phyloP scores from a whole-genome alignment of 495 filamentous ascomycete species.

The Filosporella fistucella region DNA sequence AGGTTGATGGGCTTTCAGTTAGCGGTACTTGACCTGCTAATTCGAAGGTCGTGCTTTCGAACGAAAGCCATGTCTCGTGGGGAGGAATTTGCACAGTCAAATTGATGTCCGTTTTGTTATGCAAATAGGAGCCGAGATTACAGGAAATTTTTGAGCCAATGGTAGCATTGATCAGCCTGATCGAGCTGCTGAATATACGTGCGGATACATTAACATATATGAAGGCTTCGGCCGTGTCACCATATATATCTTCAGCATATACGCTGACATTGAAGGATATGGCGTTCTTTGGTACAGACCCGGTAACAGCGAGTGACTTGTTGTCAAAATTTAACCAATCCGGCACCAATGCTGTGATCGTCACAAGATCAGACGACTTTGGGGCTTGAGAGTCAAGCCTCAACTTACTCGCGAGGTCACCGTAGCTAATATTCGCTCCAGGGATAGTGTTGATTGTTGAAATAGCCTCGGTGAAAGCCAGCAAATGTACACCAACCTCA shows the following conservation, averaged over 20 bases:
- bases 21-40: no score
- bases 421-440: constrained; percentile 51
- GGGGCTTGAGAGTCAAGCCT: constrained; percentile 58
- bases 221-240: constrained; percentile 59
- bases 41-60: no score
- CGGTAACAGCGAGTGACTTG: constrained; percentile 55
- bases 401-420: constrained; percentile 46
- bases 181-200: constrained; percentile 32
- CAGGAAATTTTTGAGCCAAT: constrained; percentile 63
- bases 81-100: no score
- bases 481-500: constrained; percentile 61
- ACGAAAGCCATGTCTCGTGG: no score
- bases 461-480: constrained; percentile 53
- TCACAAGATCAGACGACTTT: constrained; percentile 36
- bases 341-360: constrained; percentile 51
- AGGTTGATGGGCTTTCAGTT: no score
- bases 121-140: no score
- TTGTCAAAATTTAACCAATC: constrained; percentile 68
- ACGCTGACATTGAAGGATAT: constrained; percentile 62
- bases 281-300: constrained; percentile 53
- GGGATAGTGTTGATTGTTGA: constrained; percentile 55
- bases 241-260: constrained; percentile 57
- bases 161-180: no score
- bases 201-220: constrained; percentile 50
- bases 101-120: no score